Base-by-base conservation (phyloP, 768 basidiomycete species). In the Tylopilus intermedius region DNA sequence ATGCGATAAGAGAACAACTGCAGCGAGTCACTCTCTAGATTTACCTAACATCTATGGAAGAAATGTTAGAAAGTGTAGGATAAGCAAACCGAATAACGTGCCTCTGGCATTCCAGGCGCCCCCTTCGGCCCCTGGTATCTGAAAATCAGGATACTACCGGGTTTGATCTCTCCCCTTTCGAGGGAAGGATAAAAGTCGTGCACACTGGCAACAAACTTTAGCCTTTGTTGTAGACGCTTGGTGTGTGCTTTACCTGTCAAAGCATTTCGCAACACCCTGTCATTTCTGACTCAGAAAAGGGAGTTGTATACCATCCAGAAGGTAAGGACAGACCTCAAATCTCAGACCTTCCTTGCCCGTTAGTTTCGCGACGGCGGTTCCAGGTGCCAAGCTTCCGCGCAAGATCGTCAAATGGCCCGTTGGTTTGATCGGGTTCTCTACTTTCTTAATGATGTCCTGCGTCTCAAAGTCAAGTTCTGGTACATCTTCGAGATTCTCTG, bases 21-120 rank as follows among this genome's bases (percentile, higher is more conserved):
- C 5, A 41, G 10, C 6, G 24, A 22, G 15, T 49, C 24, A 35
- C 18, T 21, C 38, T 6, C 48, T 4, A 8, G 43, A 59, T 47
- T 57, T 49, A 76, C 77, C 75, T 53, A 78, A 57, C 78, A 80
- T 79, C 74, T 78, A 49, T 27, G 21, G 11, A 51, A 48, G 29
- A 46, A 44, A 30, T 15, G 7, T 61, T 22, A 60, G 45, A 50
- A 30, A 9, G 21, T 5, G 15, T 11, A 27, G 18, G 29, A 29
- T 42, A 43, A 50, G 22, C n/a, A 29, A 18, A 41, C 18, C 26
- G 47, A 46, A 41, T 29, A 10, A 47, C 64, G 35, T 50, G 81
- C 80, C 74, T 94, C 90, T 8, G 91, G 91, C 90, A 91, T 92
- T 22, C 91, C 91, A 26, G 90, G 92, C n/a, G 81, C 91, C 26